Conservation (phyloP, 2,329 filamentous ascomycete species). For the Fusarium praegraminearum region DNA sequence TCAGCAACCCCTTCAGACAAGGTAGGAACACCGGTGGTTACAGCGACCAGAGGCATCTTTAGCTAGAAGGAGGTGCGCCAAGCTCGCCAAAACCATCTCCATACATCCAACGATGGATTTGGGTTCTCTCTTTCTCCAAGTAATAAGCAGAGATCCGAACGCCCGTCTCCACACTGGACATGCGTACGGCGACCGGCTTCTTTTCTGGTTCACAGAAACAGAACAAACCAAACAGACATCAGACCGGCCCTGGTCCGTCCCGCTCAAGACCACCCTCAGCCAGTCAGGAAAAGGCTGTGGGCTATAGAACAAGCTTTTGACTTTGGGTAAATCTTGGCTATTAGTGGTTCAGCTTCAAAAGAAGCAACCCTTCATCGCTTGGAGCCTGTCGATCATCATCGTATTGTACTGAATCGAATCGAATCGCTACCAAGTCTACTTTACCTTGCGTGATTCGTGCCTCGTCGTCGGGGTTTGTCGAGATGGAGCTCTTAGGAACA, state of each 20-base stretch:
- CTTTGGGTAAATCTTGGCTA: conserved; percentile 23
- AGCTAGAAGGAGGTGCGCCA: not conserved
- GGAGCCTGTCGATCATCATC: conserved; percentile 25
- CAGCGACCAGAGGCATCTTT: not conserved
- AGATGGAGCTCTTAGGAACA: conserved; percentile 6
- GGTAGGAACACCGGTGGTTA: not conserved
- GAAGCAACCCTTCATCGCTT: not conserved
- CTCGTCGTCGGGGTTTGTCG: conserved; percentile 6
- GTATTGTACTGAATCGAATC: not conserved
- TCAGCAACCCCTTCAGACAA: not conserved
- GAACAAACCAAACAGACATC: conserved; percentile 14
- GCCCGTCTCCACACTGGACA: conserved; percentile 11
- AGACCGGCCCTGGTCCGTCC: conserved; percentile 19
- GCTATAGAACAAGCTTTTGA: conserved; percentile 32
- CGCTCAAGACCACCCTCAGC: conserved; percentile 5
- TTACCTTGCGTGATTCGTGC: conserved; percentile 3
- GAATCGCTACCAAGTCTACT: not conserved
- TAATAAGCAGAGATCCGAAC: conserved; percentile 10
- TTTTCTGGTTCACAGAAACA: conserved; percentile 18
- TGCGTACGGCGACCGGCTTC: conserved; percentile 5
- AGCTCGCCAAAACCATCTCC: not conserved
- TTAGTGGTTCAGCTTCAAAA: not conserved
- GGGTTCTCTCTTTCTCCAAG: not conserved
- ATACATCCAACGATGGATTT: not conserved
- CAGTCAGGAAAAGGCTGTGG: conserved; percentile 16